phyloP scores from a whole-genome alignment of 345 rosid genomes.

The Melaleuca quinquenervia region DNA sequence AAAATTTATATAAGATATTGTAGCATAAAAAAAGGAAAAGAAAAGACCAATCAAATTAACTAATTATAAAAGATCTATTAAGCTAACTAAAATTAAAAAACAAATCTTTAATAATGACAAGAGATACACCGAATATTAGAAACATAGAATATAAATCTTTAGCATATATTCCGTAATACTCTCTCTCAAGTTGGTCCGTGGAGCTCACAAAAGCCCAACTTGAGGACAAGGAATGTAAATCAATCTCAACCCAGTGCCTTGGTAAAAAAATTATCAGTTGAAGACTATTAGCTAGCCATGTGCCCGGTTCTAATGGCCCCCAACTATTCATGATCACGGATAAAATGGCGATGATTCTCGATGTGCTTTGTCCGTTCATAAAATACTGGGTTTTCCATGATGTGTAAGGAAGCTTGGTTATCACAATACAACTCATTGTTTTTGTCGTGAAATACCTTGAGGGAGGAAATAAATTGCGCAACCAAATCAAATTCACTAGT shows the following conservation, averaged over 20 bases:
- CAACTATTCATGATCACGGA: neutral
- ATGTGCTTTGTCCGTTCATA: neutral
- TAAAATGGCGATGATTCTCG: neutral
- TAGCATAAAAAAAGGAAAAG: neutral
- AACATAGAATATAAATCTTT: neutral
- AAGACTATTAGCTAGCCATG: neutral
- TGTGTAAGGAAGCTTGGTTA: neutral
- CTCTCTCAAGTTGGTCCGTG: neutral
- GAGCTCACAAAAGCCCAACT: neutral
- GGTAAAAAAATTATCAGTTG: neutral
- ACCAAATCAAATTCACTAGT: neutral
- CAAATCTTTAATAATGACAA: neutral
- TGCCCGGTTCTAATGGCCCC: accelerated
- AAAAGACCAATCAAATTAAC: neutral
- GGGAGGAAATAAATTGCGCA: neutral
- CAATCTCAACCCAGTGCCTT: neutral
- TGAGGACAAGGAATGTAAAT: neutral
- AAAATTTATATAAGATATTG: neutral
- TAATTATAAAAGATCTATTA: neutral
- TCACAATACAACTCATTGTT: neutral
- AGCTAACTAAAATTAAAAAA: neutral
- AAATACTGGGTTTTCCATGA: neutral
- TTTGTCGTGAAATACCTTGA: neutral
- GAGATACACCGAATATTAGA: neutral
- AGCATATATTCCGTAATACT: neutral